phyloP scores from a whole-genome alignment of 331 rosid species.

The Malus hybrid region DNA sequence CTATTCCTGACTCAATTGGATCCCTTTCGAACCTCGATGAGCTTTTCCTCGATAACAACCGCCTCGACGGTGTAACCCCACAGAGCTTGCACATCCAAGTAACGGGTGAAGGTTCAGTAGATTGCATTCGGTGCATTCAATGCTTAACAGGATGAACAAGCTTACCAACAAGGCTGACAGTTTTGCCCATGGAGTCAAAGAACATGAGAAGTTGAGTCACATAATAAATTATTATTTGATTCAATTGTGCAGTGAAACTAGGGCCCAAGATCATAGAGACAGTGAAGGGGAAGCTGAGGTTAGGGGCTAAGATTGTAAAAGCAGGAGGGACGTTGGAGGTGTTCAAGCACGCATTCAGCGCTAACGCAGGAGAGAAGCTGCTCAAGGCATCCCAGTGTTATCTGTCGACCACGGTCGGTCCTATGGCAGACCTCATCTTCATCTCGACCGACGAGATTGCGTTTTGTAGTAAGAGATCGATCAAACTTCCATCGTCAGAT shows the following conservation, averaged over 20 bases:
- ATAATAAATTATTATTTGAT: too few species aligned
- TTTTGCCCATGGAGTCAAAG: too few species aligned
- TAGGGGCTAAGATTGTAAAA: too few species aligned
- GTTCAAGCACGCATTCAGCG: too few species aligned
- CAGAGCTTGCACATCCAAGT: constrained; percentile 15
- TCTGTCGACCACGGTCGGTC: constrained; percentile 62
- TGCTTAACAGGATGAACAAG: constrained; percentile 29
- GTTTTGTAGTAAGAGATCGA: constrained; percentile 64
- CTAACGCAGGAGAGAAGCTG: too few species aligned
- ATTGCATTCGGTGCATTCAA: neutral
- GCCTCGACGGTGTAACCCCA: constrained; percentile 45
- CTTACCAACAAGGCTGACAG: constrained; percentile 22
- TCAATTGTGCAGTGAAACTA: too few species aligned
- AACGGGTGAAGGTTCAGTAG: too few species aligned
- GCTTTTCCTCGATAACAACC: constrained; percentile 60
- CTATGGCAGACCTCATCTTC: constrained; percentile 69
- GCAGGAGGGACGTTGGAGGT: too few species aligned
- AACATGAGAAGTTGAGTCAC: too few species aligned
- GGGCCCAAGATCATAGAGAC: too few species aligned
- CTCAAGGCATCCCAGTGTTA: too few species aligned
- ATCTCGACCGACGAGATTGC: constrained; percentile 58
- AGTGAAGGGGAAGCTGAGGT: too few species aligned
- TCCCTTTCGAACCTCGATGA: constrained; percentile 49
- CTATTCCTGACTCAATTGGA: constrained; percentile 42
- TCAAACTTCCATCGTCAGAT: constrained; percentile 38